A percentile compares a stretch with the other conserved stretches of the same genome.
phyloP scores from a whole-genome alignment of 1,139 yeast genomes.

The Saccharomyces hybrid region DNA sequence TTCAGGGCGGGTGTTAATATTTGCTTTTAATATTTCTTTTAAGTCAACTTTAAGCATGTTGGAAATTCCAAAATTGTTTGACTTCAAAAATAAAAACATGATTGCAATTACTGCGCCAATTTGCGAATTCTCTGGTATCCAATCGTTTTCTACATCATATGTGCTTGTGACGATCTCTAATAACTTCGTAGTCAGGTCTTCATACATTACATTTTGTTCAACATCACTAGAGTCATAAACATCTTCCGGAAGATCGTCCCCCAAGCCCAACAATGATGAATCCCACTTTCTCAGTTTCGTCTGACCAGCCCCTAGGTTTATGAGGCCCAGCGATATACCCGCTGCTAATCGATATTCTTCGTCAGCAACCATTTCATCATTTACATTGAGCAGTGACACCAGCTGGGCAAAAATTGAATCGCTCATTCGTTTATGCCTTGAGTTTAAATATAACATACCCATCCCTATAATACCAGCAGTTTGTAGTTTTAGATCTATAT shows the following conservation, averaged over 20 bases:
- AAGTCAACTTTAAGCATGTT: conserved; percentile 12
- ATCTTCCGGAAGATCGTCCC: background rate
- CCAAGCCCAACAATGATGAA: background rate
- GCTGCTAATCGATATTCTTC: conserved; percentile 87
- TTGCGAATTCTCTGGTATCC: conserved; percentile 64
- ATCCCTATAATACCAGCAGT: conserved; percentile 89
- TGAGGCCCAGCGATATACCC: conserved; percentile 80
- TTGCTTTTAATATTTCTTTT: background rate
- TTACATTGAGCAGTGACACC: conserved; percentile 47
- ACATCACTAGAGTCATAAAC: background rate
- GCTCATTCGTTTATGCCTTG: conserved; percentile 83
- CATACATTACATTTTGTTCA: background rate
- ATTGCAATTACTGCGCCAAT: conserved; percentile 79
- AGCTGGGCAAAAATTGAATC: conserved; percentile 68
- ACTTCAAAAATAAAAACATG: conserved; percentile 63
- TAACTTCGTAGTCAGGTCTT: background rate
- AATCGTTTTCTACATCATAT: conserved; percentile 62
- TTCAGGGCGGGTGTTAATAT: conserved; percentile 52
- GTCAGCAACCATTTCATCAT: conserved; percentile 45
- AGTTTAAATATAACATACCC: conserved; percentile 71
- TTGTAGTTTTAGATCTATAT: conserved; percentile 77
- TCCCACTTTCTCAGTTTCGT: background rate
- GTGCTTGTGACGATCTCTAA: conserved; percentile 53
- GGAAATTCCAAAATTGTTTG: conserved; percentile 57
- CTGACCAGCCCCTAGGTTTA: conserved; percentile 72